Evolutionary conservation across 768 basidiomycete genomes (phyloP), one percentile per base, ranked within the genome.

Genomic region (Rhizopogon vinicolor): DNA sequence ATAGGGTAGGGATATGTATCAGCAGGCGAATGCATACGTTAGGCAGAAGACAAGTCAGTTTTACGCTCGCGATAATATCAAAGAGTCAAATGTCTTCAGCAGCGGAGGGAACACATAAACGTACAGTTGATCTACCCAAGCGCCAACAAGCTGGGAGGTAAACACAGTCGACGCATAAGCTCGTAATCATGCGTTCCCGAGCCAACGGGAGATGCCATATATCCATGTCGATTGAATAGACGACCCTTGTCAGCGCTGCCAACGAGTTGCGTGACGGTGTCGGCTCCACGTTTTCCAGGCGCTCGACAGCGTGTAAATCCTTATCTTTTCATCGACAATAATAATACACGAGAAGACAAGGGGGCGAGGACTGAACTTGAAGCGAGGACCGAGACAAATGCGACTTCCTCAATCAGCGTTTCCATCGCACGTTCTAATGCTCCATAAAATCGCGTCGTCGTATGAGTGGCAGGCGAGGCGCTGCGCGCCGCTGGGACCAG

Each of bases 181-280:
- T 50, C 14, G 39, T 31, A 44, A 33, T n/a, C 29, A 42, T 12
- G 55, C 33, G 41, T 12, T 4, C 13, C 18, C 29, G 28, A 14
- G 70, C 13, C 35, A 8, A 37, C 13, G 14, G 41, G 1, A 14
- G 13, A 52, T 22, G 6, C 6, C n/a, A 67, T 81, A 46, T 60
- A 83, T 86, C 84, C 87, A 89, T 89, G 28, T 87, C 86, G 18
- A 89, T 76, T 0, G 78, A 86, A 66, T 87, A 89, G 7, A 89
- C 86, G 3, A 79, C 58, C 58, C 72, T 70, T 2, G 75, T 72
- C 52, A 78, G 57, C 25, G 62, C 58, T 3, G 74, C 63, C 19
- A 73, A 59, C 31, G 69, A 60, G 42, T 61, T 63, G 28, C 52
- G 53, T 6, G 68, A 65, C 18, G 61, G 46, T 2, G 44, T 51